Base-by-base conservation (phyloP, 2,329 filamentous ascomycete genomes). In the Phaeophleospora eucalypticola region DNA sequence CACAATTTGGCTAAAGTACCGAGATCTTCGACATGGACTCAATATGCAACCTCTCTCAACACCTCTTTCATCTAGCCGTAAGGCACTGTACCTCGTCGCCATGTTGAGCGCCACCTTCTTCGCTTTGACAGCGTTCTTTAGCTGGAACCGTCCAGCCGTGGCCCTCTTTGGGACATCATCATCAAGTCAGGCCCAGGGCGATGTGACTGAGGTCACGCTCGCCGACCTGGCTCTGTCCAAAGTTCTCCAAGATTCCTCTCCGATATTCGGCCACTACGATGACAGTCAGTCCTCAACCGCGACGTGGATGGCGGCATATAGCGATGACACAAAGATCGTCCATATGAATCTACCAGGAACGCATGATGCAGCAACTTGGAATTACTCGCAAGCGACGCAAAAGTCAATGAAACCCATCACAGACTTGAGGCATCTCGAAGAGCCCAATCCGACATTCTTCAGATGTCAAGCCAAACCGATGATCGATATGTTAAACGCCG, bases 361-460 rank as follows among this genome's bases (percentile, higher is more conserved):
- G 3, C 75, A 78, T 59, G 75, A 78, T 56, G 66, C 69, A 3
- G 68, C 71, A 2, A 77, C 75, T 0, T 78, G 75, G 75, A 77
- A 77, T 58, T 78, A 77, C 54, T 69, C 63, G 9, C 60, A 64
- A 18, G 60, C 62, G 0, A 74, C 71, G 0, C 72, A 75, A 53
- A 58, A 71, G 32, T 46, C 60, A 1, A 59, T 77, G 3, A 38
- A 59, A 3, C 64, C 64, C 18, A 62, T 74, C 27, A 73, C 71
- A 6, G 59, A 65, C 12, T 65, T 74, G 33, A 68, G 67, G 37
- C 64, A 68, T 18, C 59, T 64, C 15, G 48, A 53, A 3, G 58
- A 62, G 0, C 52, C 52, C 10, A 71, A 70, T 46, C 66, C 58
- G 3, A 57, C 61, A 0, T 54, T 50, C 14, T 76, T 68, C 49